Evolutionary conservation across 768 basidiomycete species (phyloP).

Genomic region (Dentipellis sp.): DNA sequence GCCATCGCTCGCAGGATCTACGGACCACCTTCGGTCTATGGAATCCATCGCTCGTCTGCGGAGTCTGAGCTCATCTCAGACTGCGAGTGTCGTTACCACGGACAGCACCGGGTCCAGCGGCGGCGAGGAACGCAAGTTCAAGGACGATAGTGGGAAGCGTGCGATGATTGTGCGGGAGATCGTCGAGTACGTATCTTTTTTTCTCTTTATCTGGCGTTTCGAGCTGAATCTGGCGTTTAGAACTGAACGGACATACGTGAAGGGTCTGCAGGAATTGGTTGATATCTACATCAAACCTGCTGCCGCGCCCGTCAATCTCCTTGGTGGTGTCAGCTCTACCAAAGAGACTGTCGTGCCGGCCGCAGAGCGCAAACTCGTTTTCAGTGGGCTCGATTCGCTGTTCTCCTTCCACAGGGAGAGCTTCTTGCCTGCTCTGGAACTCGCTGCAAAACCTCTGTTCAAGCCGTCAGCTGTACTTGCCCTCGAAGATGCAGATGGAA

Average conservation of each 20-base stretch:
- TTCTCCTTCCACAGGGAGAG: constrained; percentile 89
- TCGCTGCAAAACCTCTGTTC: constrained; percentile 63
- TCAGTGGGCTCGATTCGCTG: constrained; percentile 81
- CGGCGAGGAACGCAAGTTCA: constrained; percentile 75
- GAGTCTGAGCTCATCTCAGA: constrained; percentile 51
- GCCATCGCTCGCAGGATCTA: constrained; percentile 30
- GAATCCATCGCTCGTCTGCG: constrained; percentile 57
- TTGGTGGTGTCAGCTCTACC: constrained; percentile 59
- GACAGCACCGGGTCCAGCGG: constrained; percentile 56
- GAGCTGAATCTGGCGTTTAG: constrained; percentile 29
- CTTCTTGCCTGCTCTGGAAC: constrained; percentile 86
- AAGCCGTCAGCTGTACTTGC: constrained; percentile 32
- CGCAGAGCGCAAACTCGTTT: constrained; percentile 84
- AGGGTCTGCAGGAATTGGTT: constrained; percentile 86
- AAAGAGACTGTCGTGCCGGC: constrained; percentile 83
- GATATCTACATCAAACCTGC: constrained; percentile 93
- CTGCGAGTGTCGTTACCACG: constrained; percentile 65
- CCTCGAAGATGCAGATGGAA: constrained; percentile 60
- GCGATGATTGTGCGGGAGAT: constrained; percentile 85
- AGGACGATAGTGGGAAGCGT: constrained; percentile 84
- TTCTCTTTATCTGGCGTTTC: background rate
- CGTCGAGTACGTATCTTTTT: constrained; percentile 53
- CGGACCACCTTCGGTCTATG: constrained; percentile 51
- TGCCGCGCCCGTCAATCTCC: constrained; percentile 54
- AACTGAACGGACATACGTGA: constrained; percentile 92